Evolutionary conservation across 768 basidiomycete species (phyloP).

Genomic region (Suillus clintonianus): DNA sequence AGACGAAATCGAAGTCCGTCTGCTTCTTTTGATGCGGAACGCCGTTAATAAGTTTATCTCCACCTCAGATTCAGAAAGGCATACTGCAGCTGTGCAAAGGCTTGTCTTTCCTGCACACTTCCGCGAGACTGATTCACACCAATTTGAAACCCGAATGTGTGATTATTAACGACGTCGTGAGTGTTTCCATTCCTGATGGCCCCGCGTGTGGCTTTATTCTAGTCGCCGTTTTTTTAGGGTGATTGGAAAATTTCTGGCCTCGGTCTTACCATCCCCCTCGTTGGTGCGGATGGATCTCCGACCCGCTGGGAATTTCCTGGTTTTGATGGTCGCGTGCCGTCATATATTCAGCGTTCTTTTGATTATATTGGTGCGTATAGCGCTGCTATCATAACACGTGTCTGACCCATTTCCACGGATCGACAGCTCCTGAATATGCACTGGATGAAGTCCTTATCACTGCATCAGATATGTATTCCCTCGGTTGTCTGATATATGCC

Average conservation of each 20-base stretch:
- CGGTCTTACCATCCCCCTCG: slow-evolving; percentile 80
- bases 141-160: slow-evolving; percentile 88
- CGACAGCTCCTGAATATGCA: slow-evolving; percentile 88
- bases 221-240: slow-evolving; percentile 45
- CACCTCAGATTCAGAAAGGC: slow-evolving; percentile 86
- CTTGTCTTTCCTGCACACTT: slow-evolving; percentile 86
- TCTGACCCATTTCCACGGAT: neutral
- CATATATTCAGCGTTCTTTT: slow-evolving; percentile 86
- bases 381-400: neutral
- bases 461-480: slow-evolving; percentile 89
- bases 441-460: slow-evolving; percentile 86
- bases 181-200: slow-evolving; percentile 22
- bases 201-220: neutral
- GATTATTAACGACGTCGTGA: slow-evolving; percentile 84
- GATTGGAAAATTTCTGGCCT: slow-evolving; percentile 98
- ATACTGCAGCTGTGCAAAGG: slow-evolving; percentile 92
- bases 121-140: slow-evolving; percentile 89
- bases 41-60: slow-evolving; percentile 7
- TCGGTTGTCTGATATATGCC: slow-evolving; percentile 89
- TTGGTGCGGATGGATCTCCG: slow-evolving; percentile 64
- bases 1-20: slow-evolving; percentile 90
- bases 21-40: neutral
- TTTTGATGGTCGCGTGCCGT: slow-evolving; percentile 76
- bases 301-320: slow-evolving; percentile 91
- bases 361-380: slow-evolving; percentile 81